Percentiles rank a stretch among this genome's conserved stretches.
Evolutionary conservation across 257 asterid genomes (phyloP).

Genomic region (Nicotiana undulata): DNA sequence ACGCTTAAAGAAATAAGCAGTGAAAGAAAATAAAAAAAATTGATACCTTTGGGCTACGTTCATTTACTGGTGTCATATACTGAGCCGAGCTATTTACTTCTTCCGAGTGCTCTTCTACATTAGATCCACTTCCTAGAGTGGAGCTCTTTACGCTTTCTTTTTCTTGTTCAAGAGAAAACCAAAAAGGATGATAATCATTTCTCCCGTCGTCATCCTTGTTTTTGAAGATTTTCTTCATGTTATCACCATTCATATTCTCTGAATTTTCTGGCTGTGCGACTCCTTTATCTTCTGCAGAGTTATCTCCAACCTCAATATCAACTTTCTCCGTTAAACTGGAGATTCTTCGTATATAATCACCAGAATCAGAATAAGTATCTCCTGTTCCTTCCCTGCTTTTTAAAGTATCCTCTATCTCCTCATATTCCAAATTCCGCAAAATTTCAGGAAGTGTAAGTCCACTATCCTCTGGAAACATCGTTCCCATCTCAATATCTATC

Average conservation of each 20-base stretch:
- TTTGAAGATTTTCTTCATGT: neutral
- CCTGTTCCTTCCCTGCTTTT: slow-evolving; percentile 38
- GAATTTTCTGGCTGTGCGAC: neutral
- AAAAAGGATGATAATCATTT: slow-evolving; percentile 13
- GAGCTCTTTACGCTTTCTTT: slow-evolving; percentile 24
- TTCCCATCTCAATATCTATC: slow-evolving; percentile 72
- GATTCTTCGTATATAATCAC: neutral
- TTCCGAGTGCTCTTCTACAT: slow-evolving; percentile 17
- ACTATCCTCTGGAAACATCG: slow-evolving; percentile 29
- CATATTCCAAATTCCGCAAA: slow-evolving; percentile 43
- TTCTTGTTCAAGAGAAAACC: slow-evolving; percentile 31
- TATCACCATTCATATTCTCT: neutral
- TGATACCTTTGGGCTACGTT: neutral
- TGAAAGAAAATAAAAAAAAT: neutral
- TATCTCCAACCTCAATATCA: slow-evolving; percentile 5
- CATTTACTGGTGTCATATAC: slow-evolving; percentile 12
- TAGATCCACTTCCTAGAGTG: slow-evolving; percentile 14
- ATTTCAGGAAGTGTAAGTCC: slow-evolving; percentile 51
- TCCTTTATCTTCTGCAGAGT: slow-evolving; percentile 1
- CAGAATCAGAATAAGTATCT: slow-evolving; percentile 19
- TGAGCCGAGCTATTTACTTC: slow-evolving; percentile 21
- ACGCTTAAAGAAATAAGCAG: neutral
- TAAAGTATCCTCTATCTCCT: slow-evolving; percentile 40
- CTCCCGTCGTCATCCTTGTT: neutral
- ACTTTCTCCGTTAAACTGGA: neutral